These are phyloP conservation scores for Ophiocytium majus DNA, from an alignment of 352 stramenopile species.

Conservation along the genomic window DNA sequence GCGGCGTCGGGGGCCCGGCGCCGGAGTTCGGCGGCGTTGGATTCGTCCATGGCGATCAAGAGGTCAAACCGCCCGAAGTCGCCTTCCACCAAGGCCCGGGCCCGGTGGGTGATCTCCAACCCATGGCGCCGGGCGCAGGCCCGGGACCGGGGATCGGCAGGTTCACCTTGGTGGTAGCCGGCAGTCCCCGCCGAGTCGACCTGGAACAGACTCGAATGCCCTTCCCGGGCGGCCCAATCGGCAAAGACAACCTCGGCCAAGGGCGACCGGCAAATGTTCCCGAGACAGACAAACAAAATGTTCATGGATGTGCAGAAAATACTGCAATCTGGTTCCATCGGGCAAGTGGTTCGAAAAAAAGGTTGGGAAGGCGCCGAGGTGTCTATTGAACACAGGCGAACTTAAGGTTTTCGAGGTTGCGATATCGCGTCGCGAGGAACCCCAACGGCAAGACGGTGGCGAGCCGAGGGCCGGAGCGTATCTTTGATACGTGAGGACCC, in stretches of 20 bases:
- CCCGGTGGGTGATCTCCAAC: not conserved
- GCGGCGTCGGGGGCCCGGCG: not conserved
- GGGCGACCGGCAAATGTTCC: constrained; percentile 15
- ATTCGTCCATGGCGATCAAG: not conserved
- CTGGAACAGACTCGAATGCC: not conserved
- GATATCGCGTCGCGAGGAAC: too few relatives aligned
- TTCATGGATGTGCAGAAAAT: too few relatives aligned
- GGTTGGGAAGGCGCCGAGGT: too few relatives aligned
- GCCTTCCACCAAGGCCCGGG: not conserved
- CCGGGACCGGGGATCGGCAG: not conserved
- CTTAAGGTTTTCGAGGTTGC: too few relatives aligned
- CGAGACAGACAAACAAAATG: constrained; percentile 56
- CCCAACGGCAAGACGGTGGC: too few relatives aligned
- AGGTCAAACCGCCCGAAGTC: not conserved
- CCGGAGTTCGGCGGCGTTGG: not conserved
- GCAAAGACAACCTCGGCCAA: not conserved
- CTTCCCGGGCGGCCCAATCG: constrained; percentile 56
- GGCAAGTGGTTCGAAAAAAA: too few relatives aligned
- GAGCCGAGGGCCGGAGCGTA: too few relatives aligned
- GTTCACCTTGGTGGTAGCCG: not conserved
- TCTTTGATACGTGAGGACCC: too few relatives aligned
- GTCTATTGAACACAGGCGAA: too few relatives aligned
- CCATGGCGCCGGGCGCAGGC: not conserved
- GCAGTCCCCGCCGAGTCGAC: not conserved
- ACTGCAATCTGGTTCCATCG: too few relatives aligned